These are phyloP conservation scores for Andalucia godoyi DNA, from an alignment of 78 protist genomes.

Conservation along the genomic window DNA sequence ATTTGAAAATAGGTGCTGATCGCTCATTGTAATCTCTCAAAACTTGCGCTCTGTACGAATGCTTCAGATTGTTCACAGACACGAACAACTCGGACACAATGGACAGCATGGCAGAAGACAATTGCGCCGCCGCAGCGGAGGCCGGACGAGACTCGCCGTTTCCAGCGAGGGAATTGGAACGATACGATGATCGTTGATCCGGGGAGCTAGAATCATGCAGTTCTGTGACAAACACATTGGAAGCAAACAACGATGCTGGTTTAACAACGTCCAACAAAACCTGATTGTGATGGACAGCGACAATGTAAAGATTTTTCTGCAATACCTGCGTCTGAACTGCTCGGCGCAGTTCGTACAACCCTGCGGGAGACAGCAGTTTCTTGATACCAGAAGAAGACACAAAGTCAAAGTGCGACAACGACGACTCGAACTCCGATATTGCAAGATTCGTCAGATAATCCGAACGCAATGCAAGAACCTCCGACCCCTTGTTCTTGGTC, in stretches of 20 bases:
- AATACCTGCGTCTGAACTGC: neutral
- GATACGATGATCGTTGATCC: neutral
- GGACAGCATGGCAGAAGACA: no score
- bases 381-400: neutral
- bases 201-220: neutral
- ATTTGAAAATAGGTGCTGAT: neutral
- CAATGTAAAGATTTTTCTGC: neutral
- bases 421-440: neutral
- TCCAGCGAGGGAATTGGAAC: neutral
- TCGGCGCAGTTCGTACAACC: neutral
- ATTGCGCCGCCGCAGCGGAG: no score
- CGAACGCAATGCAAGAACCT: neutral
- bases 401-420: neutral
- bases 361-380: neutral
- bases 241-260: neutral
- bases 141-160: neutral
- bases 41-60: neutral
- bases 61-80: slow-evolving; percentile 8
- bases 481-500: neutral
- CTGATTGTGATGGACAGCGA: neutral
- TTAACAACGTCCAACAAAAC: neutral
- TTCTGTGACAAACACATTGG: neutral
- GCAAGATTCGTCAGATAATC: neutral
- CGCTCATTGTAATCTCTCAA: neutral
- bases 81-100: neutral